phyloP scores from a whole-genome alignment of 306 rosid genomes.

The Cercis canadensis region DNA sequence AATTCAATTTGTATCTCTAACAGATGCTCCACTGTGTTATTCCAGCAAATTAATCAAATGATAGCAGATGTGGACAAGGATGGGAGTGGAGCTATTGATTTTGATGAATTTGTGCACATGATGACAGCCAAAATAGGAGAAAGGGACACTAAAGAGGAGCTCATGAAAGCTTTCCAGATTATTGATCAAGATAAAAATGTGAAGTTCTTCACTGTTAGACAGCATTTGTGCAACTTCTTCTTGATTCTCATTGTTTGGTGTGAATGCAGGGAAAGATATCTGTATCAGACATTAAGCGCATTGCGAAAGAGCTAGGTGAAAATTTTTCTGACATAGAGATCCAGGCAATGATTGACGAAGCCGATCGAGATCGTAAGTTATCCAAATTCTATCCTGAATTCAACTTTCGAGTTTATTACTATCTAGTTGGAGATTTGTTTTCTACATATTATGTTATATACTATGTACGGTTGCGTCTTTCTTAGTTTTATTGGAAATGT shows the following conservation, averaged over 20 bases:
- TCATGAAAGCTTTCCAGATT: slow-evolving; percentile 86
- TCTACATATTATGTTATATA: not conserved
- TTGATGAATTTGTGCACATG: slow-evolving; percentile 91
- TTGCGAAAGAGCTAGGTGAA: slow-evolving; percentile 76
- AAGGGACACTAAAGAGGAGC: slow-evolving; percentile 94
- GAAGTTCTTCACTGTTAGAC: slow-evolving; percentile 21
- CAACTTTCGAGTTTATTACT: slow-evolving; percentile 19
- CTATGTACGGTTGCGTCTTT: not conserved
- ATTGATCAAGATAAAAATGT: slow-evolving; percentile 87
- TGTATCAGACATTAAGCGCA: slow-evolving; percentile 68
- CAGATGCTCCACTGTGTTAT: slow-evolving; percentile 34
- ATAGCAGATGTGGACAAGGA: slow-evolving; percentile 98
- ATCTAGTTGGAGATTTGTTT: not conserved
- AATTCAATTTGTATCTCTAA: slow-evolving; percentile 42
- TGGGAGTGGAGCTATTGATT: slow-evolving; percentile 97
- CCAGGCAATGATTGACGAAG: slow-evolving; percentile 75
- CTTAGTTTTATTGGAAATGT: not conserved
- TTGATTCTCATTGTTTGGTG: slow-evolving; percentile 30
- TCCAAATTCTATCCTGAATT: slow-evolving; percentile 21
- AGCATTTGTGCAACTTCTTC: not conserved
- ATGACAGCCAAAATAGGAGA: slow-evolving; percentile 98
- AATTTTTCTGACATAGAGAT: slow-evolving; percentile 66
- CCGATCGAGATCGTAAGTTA: slow-evolving; percentile 77
- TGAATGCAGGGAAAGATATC: slow-evolving; percentile 87
- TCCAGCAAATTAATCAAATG: slow-evolving; percentile 93